Base-by-base conservation (phyloP, 208 protist genomes). In the Acanthamoeba royreba region DNA sequence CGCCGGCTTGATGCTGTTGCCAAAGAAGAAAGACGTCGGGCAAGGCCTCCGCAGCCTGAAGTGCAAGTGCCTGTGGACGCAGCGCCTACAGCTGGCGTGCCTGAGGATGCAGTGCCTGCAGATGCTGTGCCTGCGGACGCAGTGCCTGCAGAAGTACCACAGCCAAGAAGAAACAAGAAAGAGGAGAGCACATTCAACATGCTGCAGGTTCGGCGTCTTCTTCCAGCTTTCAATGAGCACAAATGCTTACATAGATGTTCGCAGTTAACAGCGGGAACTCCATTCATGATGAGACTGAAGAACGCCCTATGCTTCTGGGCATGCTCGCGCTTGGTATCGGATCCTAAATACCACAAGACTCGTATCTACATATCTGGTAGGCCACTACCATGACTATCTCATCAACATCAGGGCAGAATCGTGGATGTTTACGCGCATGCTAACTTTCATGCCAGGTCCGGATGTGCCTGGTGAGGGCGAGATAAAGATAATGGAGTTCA, bases 401-500 rank as follows among this genome's bases (percentile, higher is more conserved):
- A 9, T 81, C 8, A 31, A 7, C 45, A 17, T 61, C 17, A 61
- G 22, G 22, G 52, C 17, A 28, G 17, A 17, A 17, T 61, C 25
- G 19, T 61, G 52, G 17, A 17, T 61, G 52, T 61, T 61, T 61
- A 28, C 25, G 17, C 17, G 22, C 17, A 61, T n/a, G n/a, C n/a
- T n/a, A n/a, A n/a, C n/a, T n/a, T n/a, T n/a, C 17, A 61, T 61
- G 22, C 25, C 46, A 86, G 77, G 77, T 1, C 77, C 77, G 9
- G 77, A 86, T 53, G 77, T 86, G 46, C 45, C 77, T n/a, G 77
- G 77, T 13, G 77, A 86, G 31, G 77, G 77, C 77, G 77, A 86
- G 77, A 13, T 53, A 9, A 86, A 86, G 77, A 86, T 86, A 9
- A 55, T 53, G 17, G 77, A 86, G 17, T 58, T 58, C 43, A 86